Base-by-base conservation (phyloP, 257 asterid species). In the Schizonepeta tenuifolia region DNA sequence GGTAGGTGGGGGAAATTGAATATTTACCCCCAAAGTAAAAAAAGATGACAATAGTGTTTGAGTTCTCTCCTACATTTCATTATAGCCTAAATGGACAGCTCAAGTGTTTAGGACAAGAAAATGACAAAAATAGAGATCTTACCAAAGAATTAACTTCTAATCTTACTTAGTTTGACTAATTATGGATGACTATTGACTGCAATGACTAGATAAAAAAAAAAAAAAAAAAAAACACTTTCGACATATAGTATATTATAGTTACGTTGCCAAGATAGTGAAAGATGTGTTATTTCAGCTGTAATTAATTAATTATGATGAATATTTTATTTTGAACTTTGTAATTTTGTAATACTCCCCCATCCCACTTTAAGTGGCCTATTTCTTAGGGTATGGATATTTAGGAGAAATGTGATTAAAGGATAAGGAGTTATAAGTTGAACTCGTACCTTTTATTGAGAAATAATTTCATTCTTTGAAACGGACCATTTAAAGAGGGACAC, bases 1-100 rank as follows among this genome's bases (percentile, higher is more conserved):
- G 73, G 73, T 77, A 17, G 75, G 79, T 68, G 69, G 54, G 59
- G 31, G 33, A 26, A 9, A 70, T 24, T 36, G 18, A 70, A 56
- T 57, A 70, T 41, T 40, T 51, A 18, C 36, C 7, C 15, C 13
- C 28, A 43, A 5, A 66, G 22, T 47, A 11, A 63, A 63, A 31
- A 31, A 9, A 5, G 17, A 61, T 38, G 4, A 43, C 6, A 40
- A 6, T 40, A 20, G n/a, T 63, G 12, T 21, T 38, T 50, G 62
- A 67, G 47, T 7, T 26, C 4, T 33, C 3, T 7, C 9, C 8
- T n/a, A 11, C 1, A 53, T 35, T 54, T 69, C 28, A 54, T 4
- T 55, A 14, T 55, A 38, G 17, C 49, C 65, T 8, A 6, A 50
- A 22, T 35, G 55, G 55, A 54, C 54, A 69, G n/a, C 8, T 55